These are phyloP conservation scores for Nemophila menziesii DNA, from an alignment of 257 asterid genomes.

Conservation along the genomic window DNA sequence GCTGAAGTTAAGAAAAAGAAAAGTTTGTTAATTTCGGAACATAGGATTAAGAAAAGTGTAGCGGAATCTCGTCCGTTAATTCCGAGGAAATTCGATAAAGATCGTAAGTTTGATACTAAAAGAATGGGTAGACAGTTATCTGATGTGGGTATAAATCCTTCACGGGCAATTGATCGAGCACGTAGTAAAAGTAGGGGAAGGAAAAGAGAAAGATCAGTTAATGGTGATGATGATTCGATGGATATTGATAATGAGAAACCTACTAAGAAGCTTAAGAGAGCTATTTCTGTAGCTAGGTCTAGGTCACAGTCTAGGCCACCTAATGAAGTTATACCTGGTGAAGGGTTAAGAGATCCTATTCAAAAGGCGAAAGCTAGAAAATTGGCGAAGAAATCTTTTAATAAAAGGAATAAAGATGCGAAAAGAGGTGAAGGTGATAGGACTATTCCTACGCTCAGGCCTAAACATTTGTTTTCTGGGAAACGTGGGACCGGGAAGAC, in stretches of 20 bases:
- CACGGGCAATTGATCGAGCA: conserved; percentile 55
- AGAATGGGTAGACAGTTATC: conserved; percentile 90
- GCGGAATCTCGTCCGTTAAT: conserved; percentile 76
- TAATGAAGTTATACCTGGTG: conserved; percentile 67
- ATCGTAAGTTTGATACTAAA: conserved; percentile 37
- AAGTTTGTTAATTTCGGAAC: conserved; percentile 62
- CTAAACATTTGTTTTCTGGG: conserved; percentile 81
- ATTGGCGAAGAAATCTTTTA: conserved; percentile 36
- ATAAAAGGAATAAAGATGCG: conserved; percentile 75
- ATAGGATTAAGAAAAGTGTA: conserved; percentile 73
- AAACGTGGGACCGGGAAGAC: conserved; percentile 82
- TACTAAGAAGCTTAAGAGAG: conserved; percentile 55
- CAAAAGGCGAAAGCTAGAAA: conserved; percentile 67
- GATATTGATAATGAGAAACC: conserved; percentile 58
- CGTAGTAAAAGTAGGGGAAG: conserved; percentile 80
- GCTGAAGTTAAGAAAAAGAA: conserved; percentile 71
- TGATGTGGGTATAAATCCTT: conserved; percentile 61
- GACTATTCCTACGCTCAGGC: conserved; percentile 65
- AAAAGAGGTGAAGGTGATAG: conserved; percentile 84
- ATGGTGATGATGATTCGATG: conserved; percentile 34
- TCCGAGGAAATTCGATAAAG: conserved; percentile 79
- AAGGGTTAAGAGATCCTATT: conserved; percentile 66
- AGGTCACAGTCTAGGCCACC: conserved; percentile 40
- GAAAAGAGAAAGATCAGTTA: conserved; percentile 75
- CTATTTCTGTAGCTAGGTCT: conserved; percentile 51